phyloP scores from a whole-genome alignment of 495 filamentous ascomycete genomes.

The Neurospora sp. region DNA sequence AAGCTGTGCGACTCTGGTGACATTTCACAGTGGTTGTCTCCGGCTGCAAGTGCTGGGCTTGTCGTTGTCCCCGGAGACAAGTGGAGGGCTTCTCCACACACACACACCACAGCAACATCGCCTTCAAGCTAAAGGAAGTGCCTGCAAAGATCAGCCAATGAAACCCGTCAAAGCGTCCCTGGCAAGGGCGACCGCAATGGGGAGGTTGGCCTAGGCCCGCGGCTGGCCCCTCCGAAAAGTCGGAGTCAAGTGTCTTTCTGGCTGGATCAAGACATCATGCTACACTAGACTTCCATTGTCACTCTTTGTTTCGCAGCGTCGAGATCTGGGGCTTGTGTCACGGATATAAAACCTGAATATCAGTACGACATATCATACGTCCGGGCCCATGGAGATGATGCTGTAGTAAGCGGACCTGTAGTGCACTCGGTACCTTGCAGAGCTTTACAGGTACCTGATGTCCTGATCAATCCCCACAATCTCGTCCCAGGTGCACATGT shows the following conservation, averaged over 20 bases:
- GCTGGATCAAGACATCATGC: not conserved
- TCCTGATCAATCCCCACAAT: not conserved
- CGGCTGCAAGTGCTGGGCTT: not conserved
- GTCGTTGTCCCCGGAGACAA: not conserved
- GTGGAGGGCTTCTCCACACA: not conserved
- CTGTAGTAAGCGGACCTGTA: not conserved
- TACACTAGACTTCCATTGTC: not conserved
- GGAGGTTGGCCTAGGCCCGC: constrained; percentile 2
- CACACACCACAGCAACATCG: not conserved
- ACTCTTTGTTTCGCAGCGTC: not conserved
- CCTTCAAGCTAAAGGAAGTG: not conserved
- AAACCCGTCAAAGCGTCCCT: not conserved
- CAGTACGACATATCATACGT: not conserved
- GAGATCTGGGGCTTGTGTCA: not conserved
- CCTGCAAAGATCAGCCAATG: not conserved
- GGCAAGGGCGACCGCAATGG: not conserved
- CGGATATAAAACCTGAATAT: not conserved
- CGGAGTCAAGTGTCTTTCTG: not conserved
- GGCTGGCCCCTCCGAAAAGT: not conserved
- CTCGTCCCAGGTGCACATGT: not conserved
- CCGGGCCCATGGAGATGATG: not conserved
- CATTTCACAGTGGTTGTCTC: not conserved
- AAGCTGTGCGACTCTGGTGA: not conserved
- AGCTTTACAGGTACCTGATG: not conserved
- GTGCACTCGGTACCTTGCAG: not conserved